Base-by-base conservation (phyloP, 768 basidiomycete genomes). In the Gloeostereum incarnatum region DNA sequence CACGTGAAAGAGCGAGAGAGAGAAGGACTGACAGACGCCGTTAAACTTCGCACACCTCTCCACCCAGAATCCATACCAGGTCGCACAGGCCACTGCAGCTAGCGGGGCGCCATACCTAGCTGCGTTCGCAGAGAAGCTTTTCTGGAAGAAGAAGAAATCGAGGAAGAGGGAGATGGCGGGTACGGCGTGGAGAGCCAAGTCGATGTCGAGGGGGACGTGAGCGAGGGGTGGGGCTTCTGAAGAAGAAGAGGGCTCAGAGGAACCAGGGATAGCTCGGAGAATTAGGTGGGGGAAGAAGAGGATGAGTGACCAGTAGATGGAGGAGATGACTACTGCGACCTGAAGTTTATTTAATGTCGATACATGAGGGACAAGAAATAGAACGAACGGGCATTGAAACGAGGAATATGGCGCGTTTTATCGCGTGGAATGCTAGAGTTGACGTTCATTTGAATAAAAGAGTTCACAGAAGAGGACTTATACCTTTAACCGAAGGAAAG, bases 261-360 rank as follows among this genome's bases (percentile, higher is more conserved):
- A 46, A 36, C 42, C 49, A 26, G 41, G 52, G 24, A 44, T 43
- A 3, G 30, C 33, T 26, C 56, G 65, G 5, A 82, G 39, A 47
- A 89, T 83, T 16, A 85, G 61, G 10, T 61, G 40, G 0, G 87
- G 86, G 31, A 66, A 58, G 42, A 70, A 49, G 1, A 73, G 29
- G 5, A 82, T 45, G 10, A 88, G 63, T 1, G 71, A 56, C 85
- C 82, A 87, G 58, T 88, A 89, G 35, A 89, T 75, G 19, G 50
- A 54, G 7, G 65, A 62, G 20, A 66, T 55, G 30, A 65, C 57
- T 13, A 61, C 56, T 9, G 58, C 58, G 18, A 64, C 51, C 62
- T 65, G 30, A 31, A 24, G 21, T 31, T 10, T 34, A 35, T 13
- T 26, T 32, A 23, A 22, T 35, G 31, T 31, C n/a, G 21, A 22